A percentile compares a stretch with the other conserved stretches of the same genome.
Evolutionary conservation across 2,329 filamentous ascomycete genomes (phyloP).

Genomic region (Hypoxylon sp.): DNA sequence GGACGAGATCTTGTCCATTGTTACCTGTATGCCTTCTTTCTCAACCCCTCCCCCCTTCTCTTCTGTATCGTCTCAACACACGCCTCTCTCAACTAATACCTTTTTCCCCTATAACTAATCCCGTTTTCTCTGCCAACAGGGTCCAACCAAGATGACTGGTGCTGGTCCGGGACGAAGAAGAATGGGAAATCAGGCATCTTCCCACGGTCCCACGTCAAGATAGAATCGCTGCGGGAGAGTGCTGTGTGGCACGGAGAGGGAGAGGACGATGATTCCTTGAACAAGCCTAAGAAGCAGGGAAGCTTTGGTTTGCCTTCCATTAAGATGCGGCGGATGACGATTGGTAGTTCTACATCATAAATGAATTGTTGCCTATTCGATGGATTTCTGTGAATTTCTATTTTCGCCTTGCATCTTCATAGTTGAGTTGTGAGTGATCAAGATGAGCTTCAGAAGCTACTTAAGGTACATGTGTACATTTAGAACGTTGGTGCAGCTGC

Average conservation of each 20-base stretch:
- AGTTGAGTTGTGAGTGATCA: too few species aligned
- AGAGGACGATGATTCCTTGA: conserved; percentile 21
- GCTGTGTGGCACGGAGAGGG: conserved; percentile 22
- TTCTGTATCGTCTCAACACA: too few species aligned
- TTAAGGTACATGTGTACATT: too few species aligned
- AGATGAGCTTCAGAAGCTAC: too few species aligned
- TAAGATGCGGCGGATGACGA: conserved; percentile 35
- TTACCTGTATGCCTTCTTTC: conserved; percentile 55
- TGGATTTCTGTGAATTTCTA: too few species aligned
- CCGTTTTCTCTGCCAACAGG: conserved; percentile 43
- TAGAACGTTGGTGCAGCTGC: too few species aligned
- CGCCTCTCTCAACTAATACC: too few species aligned
- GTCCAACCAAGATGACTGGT: conserved; percentile 61
- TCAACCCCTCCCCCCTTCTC: not conserved
- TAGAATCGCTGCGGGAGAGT: conserved; percentile 54
- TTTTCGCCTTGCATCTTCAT: too few species aligned
- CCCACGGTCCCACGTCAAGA: conserved; percentile 59
- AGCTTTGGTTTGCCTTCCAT: conserved; percentile 28
- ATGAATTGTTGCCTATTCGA: too few species aligned
- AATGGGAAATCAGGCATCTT: conserved; percentile 64
- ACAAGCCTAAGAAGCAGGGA: conserved; percentile 26
- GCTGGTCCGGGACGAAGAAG: conserved; percentile 62
- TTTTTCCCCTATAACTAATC: too few species aligned
- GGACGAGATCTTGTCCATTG: conserved; percentile 58
- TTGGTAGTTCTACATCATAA: conserved; percentile 33